Evolutionary conservation across 202 grass and related monocot genomes (phyloP).

Genomic region (Tripidium arundinaceum): DNA sequence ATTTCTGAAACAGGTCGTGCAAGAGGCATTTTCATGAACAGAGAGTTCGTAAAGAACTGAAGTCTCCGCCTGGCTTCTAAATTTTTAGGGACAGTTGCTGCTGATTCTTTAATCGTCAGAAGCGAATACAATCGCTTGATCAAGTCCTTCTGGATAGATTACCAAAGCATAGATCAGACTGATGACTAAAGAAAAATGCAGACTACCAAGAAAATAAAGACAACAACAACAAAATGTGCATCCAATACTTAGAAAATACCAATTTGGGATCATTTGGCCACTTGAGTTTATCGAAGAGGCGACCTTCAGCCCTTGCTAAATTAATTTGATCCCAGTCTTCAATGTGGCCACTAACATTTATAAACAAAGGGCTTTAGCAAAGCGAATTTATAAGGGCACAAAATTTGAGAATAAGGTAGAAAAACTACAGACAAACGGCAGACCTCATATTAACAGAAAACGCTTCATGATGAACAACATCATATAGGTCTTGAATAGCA

Average conservation of each 20-base stretch:
- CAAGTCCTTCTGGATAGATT: constrained; percentile 56
- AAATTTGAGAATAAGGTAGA: constrained; percentile 8
- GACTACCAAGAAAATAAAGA: not conserved
- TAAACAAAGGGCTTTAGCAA: constrained; percentile 19
- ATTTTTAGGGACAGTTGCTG: constrained; percentile 81
- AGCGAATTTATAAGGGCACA: constrained; percentile 14
- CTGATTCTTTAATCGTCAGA: constrained; percentile 89
- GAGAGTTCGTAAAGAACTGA: constrained; percentile 86
- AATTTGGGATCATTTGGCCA: constrained; percentile 77
- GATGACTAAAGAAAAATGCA: constrained; percentile 8
- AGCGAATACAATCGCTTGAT: constrained; percentile 78
- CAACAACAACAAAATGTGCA: not conserved
- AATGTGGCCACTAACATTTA: constrained; percentile 52
- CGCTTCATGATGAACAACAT: constrained; percentile 70
- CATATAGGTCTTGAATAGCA: constrained; percentile 77
- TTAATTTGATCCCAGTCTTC: constrained; percentile 61
- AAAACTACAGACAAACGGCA: constrained; percentile 29
- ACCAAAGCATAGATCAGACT: constrained; percentile 23
- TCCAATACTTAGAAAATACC: constrained; percentile 31
- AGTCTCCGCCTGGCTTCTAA: constrained; percentile 81
- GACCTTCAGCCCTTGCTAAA: constrained; percentile 53
- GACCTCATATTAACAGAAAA: constrained; percentile 66
- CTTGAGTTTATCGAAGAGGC: constrained; percentile 66
- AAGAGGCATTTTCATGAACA: constrained; percentile 82
- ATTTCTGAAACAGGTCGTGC: constrained; percentile 77